Percentiles rank a stretch among this genome's conserved stretches.
Evolutionary conservation across 2,329 filamentous ascomycete genomes (phyloP).

Genomic region (Trichothecium roseum): DNA sequence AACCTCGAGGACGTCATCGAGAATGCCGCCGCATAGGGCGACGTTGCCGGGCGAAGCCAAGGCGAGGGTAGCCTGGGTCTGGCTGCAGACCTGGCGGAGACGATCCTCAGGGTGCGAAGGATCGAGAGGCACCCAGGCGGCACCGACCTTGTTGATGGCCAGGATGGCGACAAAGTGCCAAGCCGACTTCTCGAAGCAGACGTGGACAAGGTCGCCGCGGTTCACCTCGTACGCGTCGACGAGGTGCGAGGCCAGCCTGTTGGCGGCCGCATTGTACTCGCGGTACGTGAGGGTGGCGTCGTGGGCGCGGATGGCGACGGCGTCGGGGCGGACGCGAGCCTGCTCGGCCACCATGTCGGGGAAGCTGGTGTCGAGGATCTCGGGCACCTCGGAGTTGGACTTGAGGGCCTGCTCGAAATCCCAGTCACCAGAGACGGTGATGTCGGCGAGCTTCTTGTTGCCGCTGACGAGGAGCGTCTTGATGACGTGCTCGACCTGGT

Average conservation of each 20-base stretch:
- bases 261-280: slow-evolving; percentile 15
- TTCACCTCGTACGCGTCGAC: neutral
- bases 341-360: slow-evolving; percentile 26
- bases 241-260: slow-evolving; percentile 7
- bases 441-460: neutral
- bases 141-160: slow-evolving; percentile 6
- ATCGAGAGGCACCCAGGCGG: slow-evolving; percentile 5
- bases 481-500: slow-evolving; percentile 8
- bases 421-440: slow-evolving; percentile 1
- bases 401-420: slow-evolving; percentile 1
- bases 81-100: neutral
- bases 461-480: slow-evolving; percentile 5
- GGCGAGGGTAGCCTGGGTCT: slow-evolving; percentile 1
- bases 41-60: neutral
- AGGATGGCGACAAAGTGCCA: slow-evolving; percentile 5
- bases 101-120: slow-evolving; percentile 3
- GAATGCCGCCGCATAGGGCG: neutral
- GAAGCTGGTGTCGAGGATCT: slow-evolving; percentile 17
- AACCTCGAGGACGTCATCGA: slow-evolving; percentile 2
- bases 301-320: slow-evolving; percentile 28
- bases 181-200: slow-evolving; percentile 6
- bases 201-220: slow-evolving; percentile 1
- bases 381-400: slow-evolving; percentile 1
- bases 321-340: slow-evolving; percentile 17
- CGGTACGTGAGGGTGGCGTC: slow-evolving; percentile 28